Evolutionary conservation across 2,329 filamentous ascomycete genomes (phyloP).

Genomic region (Parastagonospora avenae): DNA sequence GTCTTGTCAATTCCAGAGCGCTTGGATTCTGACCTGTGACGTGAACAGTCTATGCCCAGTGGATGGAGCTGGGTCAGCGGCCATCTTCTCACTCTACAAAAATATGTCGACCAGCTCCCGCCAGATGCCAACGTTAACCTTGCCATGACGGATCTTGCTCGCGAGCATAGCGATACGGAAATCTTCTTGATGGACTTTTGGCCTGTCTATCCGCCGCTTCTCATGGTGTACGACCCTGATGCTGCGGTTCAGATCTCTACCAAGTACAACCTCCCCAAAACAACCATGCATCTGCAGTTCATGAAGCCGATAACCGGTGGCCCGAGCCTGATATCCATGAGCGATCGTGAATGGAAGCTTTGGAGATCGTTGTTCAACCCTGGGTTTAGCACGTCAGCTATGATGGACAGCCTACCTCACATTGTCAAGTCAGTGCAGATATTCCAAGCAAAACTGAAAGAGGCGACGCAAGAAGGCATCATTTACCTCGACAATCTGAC

Average conservation of each 20-base stretch:
- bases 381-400: conserved; percentile 50
- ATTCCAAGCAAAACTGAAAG: not conserved
- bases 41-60: conserved; percentile 18
- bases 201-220: conserved; percentile 17
- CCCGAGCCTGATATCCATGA: conserved; percentile 15
- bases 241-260: conserved; percentile 13
- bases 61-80: conserved; percentile 12
- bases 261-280: conserved; percentile 12
- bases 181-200: conserved; percentile 24
- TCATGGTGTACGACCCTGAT: conserved; percentile 11
- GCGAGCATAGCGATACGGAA: conserved; percentile 23
- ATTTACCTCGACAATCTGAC: conserved; percentile 9
- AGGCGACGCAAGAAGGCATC: not conserved
- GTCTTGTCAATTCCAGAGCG: not conserved
- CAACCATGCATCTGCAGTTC: conserved; percentile 25
- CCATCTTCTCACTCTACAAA: conserved; percentile 15
- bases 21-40: not conserved
- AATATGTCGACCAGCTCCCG: conserved; percentile 8
- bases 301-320: conserved; percentile 4
- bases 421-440: conserved; percentile 20
- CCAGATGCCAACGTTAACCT: conserved; percentile 11
- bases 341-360: conserved; percentile 33
- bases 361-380: conserved; percentile 26
- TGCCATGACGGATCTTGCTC: conserved; percentile 18
- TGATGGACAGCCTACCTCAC: conserved; percentile 37